A percentile compares a stretch with the other conserved stretches of the same genome.
Conservation (phyloP, 192 early-diverging fungal species). For the Mortierella hygrophila region DNA sequence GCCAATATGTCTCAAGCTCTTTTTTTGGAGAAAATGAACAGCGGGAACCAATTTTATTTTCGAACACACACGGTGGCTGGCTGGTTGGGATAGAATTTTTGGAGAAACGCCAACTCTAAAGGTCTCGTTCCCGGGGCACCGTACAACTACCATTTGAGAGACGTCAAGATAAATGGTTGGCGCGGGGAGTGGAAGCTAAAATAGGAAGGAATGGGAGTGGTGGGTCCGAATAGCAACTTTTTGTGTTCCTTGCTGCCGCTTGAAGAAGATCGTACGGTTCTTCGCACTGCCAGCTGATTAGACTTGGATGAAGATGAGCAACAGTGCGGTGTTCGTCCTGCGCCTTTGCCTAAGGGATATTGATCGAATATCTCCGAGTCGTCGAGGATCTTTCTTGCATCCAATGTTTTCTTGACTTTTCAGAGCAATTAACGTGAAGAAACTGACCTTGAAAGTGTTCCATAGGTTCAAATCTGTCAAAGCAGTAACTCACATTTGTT, state of each 20-base stretch:
- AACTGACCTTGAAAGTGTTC: background rate
- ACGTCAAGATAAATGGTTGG: too few species aligned
- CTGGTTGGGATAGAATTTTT: background rate
- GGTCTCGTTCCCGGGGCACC: slow-evolving; percentile 2
- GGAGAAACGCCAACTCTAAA: slow-evolving; percentile 3
- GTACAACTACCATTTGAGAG: background rate
- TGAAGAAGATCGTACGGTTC: too few species aligned
- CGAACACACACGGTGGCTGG: background rate
- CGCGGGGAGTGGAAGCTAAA: background rate
- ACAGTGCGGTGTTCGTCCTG: too few species aligned
- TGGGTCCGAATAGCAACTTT: too few species aligned
- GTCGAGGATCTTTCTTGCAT: background rate
- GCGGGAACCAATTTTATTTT: background rate
- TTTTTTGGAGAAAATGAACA: background rate
- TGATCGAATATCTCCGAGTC: too few species aligned
- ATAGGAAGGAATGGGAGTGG: background rate
- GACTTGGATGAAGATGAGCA: too few species aligned
- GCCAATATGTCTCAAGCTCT: background rate
- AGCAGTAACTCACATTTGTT: too few species aligned
- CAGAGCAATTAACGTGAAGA: background rate
- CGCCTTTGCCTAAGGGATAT: too few species aligned
- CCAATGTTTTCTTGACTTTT: background rate
- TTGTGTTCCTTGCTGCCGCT: too few species aligned
- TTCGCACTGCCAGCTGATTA: too few species aligned
- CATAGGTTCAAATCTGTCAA: background rate